These are phyloP conservation scores for Wickerhamomyces sydowiorum DNA, from an alignment of 805 yeast genomes.

Conservation along the genomic window DNA sequence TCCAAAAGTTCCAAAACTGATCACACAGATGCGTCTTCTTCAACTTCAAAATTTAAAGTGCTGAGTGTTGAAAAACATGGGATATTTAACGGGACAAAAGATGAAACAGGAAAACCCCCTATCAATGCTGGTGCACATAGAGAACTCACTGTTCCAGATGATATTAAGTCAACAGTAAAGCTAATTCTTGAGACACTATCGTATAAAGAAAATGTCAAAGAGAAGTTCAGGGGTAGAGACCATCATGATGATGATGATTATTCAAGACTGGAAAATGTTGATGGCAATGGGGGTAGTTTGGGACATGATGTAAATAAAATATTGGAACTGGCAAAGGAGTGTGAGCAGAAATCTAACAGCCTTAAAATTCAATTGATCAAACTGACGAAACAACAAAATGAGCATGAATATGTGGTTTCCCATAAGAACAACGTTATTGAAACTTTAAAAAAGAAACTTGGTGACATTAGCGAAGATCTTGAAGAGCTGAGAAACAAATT, in stretches of 20 bases:
- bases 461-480: background rate
- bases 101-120: too few species aligned
- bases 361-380: conserved; percentile 4
- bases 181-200: too few species aligned
- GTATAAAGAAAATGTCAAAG: background rate
- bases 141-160: too few species aligned
- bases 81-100: too few species aligned
- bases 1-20: too few species aligned
- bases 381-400: conserved; percentile 3
- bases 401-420: background rate
- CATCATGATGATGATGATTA: background rate
- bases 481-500: background rate
- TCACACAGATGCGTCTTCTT: too few species aligned
- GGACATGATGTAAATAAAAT: background rate
- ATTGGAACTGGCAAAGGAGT: background rate
- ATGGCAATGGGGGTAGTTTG: background rate
- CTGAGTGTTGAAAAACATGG: too few species aligned
- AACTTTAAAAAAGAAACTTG: background rate
- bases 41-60: too few species aligned
- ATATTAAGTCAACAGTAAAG: background rate
- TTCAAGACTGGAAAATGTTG: background rate
- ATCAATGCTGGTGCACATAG: too few species aligned
- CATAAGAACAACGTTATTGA: background rate
- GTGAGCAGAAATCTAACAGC: background rate
- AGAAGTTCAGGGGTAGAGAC: background rate